These are phyloP conservation scores for Paramecium tetraurelia DNA, from an alignment of 73 alveolate species.

Conservation along the genomic window DNA sequence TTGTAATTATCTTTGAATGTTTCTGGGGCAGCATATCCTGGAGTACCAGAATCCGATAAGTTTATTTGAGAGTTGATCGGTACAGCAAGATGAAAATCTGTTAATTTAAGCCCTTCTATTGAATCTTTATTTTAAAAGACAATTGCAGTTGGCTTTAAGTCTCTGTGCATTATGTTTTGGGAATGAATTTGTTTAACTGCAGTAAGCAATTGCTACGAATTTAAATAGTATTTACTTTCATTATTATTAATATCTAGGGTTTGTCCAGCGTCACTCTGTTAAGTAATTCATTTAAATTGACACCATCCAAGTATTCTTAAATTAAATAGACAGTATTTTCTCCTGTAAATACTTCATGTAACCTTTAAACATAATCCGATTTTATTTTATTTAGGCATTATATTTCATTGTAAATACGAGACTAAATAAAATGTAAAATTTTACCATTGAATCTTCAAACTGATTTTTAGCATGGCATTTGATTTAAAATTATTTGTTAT, in stretches of 20 bases:
- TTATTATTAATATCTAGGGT: neutral
- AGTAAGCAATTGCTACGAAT: neutral
- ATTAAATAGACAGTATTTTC: slow-evolving; percentile 24
- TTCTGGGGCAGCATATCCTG: slow-evolving; percentile 36
- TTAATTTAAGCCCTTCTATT: neutral
- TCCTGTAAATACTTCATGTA: neutral
- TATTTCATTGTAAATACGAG: neutral
- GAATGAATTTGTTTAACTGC: neutral
- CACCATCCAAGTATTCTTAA: neutral
- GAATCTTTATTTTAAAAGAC: neutral
- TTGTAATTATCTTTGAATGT: neutral
- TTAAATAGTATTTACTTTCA: neutral
- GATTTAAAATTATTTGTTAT: neutral
- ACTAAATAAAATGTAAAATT: neutral
- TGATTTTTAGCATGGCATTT: neutral
- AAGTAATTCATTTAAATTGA: neutral
- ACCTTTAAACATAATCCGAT: neutral
- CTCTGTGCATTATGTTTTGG: neutral
- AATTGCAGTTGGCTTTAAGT: neutral
- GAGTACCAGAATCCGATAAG: neutral
- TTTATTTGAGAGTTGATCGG: neutral
- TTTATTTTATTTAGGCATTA: neutral
- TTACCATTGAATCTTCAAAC: neutral
- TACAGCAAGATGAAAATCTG: neutral
- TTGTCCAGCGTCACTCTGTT: neutral